Percentiles rank a stretch among this genome's conserved stretches.
Conservation (phyloP, 805 yeast species). For the Starmerella cellae region DNA sequence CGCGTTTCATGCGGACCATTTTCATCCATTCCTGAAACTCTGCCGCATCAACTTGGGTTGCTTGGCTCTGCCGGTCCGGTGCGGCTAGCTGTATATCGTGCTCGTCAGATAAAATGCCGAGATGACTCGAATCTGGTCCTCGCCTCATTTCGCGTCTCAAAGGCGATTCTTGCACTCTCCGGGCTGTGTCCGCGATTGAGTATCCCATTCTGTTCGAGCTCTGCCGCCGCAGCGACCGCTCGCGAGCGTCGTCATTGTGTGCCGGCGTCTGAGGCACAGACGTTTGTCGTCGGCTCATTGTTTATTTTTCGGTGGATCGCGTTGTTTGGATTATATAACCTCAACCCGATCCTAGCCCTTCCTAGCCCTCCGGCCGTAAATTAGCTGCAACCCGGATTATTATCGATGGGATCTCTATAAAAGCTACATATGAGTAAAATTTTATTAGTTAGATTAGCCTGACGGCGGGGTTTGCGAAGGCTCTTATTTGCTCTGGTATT, state of each 20-base stretch:
- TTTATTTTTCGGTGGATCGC: neutral
- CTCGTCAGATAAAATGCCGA: too few species aligned
- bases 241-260: conserved; percentile 13
- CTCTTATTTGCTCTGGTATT: too few species aligned
- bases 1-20: conserved; percentile 60
- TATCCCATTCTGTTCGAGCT: conserved; percentile 2
- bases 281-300: neutral
- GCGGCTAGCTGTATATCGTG: neutral
- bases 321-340: neutral
- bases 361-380: too few species aligned
- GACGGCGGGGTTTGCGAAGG: too few species aligned
- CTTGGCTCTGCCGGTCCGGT: neutral
- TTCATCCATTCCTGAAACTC: conserved; percentile 71
- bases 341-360: neutral
- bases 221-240: conserved; percentile 10
- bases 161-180: conserved; percentile 15
- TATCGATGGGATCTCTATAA: too few species aligned
- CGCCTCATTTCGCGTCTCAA: neutral
- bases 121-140: neutral
- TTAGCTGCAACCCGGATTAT: too few species aligned
- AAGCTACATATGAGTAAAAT: too few species aligned
- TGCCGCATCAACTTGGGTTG: conserved; percentile 1
- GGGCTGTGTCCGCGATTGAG: conserved; percentile 12
- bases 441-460: too few species aligned
- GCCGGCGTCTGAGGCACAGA: conserved; percentile 8